These are phyloP conservation scores for Lonicera japonica DNA, from an alignment of 129 eudicot genomes.

Conservation along the genomic window DNA sequence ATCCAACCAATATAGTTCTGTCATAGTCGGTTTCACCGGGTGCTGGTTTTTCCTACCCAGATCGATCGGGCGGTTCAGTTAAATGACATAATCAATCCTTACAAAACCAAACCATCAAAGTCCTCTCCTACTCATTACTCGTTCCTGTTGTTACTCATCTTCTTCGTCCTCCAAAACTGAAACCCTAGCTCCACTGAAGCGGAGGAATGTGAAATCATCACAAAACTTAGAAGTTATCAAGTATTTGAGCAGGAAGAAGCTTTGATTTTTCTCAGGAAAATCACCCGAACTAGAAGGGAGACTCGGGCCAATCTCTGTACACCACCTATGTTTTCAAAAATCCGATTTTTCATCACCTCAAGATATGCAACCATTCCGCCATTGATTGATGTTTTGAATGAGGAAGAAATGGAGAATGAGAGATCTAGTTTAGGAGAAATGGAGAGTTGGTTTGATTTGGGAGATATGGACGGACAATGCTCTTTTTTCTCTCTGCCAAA, in stretches of 20 bases:
- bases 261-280: constrained; percentile 31
- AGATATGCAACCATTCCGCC: constrained; percentile 44
- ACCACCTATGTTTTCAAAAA: constrained; percentile 45
- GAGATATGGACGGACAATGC: too few species aligned
- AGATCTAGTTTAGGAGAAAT: too few species aligned
- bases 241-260: constrained; percentile 64
- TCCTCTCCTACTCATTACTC: constrained; percentile 41
- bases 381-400: constrained; percentile 53
- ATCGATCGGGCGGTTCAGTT: too few species aligned
- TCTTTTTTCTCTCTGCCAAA: too few species aligned
- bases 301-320: constrained; percentile 56
- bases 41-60: too few species aligned
- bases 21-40: too few species aligned
- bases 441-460: too few species aligned
- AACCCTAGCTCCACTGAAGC: constrained; percentile 14
- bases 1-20: too few species aligned
- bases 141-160: constrained; percentile 50
- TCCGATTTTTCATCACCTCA: constrained; percentile 45
- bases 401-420: too few species aligned
- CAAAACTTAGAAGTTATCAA: constrained; percentile 37
- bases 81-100: too few species aligned
- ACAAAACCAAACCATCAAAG: too few species aligned
- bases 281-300: constrained; percentile 43
- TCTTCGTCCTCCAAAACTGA: constrained; percentile 62
- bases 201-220: constrained; percentile 40